phyloP scores from a whole-genome alignment of 2,329 filamentous ascomycete species.

The Chaetothyriales sp. region DNA sequence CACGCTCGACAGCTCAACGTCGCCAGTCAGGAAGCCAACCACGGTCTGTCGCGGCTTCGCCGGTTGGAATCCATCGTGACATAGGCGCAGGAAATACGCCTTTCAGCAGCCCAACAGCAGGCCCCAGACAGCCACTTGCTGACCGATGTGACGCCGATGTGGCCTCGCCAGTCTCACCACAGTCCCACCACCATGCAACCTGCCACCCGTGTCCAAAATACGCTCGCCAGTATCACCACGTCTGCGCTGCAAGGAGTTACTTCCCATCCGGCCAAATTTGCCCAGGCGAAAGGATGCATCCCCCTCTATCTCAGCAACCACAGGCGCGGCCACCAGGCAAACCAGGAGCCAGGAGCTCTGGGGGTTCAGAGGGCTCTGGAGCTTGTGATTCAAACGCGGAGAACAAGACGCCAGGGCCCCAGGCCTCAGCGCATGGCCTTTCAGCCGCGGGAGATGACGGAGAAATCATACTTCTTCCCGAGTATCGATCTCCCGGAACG shows the following conservation, averaged over 20 bases:
- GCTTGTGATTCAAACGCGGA: neutral
- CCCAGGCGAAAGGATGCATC: neutral
- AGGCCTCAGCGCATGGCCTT: neutral
- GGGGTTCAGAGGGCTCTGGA: neutral
- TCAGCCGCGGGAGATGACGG: neutral
- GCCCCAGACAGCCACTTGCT: neutral
- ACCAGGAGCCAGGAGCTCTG: neutral
- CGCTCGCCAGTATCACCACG: slow-evolving; percentile 9
- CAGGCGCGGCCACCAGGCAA: too few relatives aligned
- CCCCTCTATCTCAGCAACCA: neutral
- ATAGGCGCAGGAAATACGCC: neutral
- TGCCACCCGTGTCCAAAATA: slow-evolving; percentile 9
- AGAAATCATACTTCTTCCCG: neutral
- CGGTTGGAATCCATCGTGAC: slow-evolving; percentile 4
- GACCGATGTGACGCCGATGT: neutral
- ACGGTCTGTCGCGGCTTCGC: neutral
- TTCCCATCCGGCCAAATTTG: neutral
- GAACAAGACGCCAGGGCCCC: neutral
- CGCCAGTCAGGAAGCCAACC: neutral
- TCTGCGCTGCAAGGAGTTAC: neutral
- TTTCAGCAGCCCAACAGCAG: neutral
- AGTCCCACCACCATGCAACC: neutral
- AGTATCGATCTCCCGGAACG: neutral
- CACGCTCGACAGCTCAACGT: neutral
- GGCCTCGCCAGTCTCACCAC: slow-evolving; percentile 1